A percentile compares a stretch with the other conserved stretches of the same genome.
These are phyloP conservation scores for Petrea volubilis DNA, from an alignment of 257 asterid species.

Conservation along the genomic window DNA sequence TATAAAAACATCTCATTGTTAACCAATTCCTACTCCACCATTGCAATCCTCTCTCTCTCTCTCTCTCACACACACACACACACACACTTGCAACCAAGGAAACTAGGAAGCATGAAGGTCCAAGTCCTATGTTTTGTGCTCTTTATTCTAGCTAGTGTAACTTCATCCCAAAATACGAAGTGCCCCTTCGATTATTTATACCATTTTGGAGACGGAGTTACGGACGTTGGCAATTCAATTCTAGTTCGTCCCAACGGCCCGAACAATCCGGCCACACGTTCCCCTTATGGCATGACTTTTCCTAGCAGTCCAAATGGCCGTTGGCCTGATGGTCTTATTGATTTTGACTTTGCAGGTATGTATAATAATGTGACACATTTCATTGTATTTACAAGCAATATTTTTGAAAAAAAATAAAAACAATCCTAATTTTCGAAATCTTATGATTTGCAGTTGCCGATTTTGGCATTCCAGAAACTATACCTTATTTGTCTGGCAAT, in stretches of 20 bases:
- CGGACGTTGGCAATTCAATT: no score
- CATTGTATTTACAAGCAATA: background rate
- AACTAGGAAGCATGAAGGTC: background rate
- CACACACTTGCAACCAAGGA: no score
- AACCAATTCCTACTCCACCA: no score
- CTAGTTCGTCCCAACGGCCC: background rate
- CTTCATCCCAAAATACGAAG: no score
- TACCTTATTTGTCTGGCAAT: conserved; percentile 24
- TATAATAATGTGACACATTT: background rate
- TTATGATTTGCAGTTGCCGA: conserved; percentile 15
- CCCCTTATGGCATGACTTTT: background rate
- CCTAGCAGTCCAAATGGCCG: background rate
- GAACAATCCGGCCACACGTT: background rate
- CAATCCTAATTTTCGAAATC: background rate
- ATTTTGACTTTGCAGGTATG: conserved; percentile 2
- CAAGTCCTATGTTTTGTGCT: background rate
- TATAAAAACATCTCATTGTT: no score
- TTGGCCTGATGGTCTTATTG: conserved; percentile 10
- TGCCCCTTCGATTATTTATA: no score
- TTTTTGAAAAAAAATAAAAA: no score
- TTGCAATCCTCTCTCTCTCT: no score
- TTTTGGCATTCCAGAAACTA: conserved; percentile 16
- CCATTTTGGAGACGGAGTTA: no score
- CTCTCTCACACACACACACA: no score
- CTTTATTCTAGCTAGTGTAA: background rate